Base-by-base conservation (phyloP, 345 rosid species). In the Bruguiera gymnorhiza region DNA sequence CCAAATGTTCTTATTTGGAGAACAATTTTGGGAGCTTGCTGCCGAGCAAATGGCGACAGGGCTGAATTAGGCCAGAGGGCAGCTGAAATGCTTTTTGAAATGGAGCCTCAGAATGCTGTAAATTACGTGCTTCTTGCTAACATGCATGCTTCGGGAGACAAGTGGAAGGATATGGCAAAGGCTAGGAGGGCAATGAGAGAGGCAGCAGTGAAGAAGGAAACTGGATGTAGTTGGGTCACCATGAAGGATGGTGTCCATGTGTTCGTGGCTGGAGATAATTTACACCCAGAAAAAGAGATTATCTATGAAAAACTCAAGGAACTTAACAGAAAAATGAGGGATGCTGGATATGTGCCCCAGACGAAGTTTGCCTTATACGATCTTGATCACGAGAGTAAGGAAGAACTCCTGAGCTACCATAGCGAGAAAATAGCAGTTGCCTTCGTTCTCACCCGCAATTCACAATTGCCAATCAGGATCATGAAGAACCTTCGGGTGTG, bases 221-320 rank as follows among this genome's bases (percentile, higher is more conserved):
- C 96, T 6, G 98, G 98, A 43, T 89, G 89, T 63, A 91, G 97
- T 72, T 93, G 98, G 98, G 97, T 93, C 31, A 87, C 88, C 29
- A 91, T 91, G 98, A 91, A 87, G 54, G 97, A 91, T 60, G 96
- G 96, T 1, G 88, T 93, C 71, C 96, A 93, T 76, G 83, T 86
- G 57, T 93, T 93, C 73, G 92, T 86, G 11, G 89, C 98, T 8
- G 96, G 96, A 48, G 97, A 91, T 77, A 84, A 81, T 74, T 77
- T 75, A 31, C 97, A 91, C 70, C 89, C 91, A 2, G 87, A 88
- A 60, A 83, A 73, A 29, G 91, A 83, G 34, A 29, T 80, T 54
- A 89, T 93, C 57, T 83, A 93, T 48, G 70, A 82, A 68, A 91
- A 93, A 73, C 89, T 93, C 20, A 84, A 80, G 75, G 98, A 89